Evolutionary conservation across 2,329 filamentous ascomycete species (phyloP).

Genomic region (Ophiocordyceps camponoti-leonardi): DNA sequence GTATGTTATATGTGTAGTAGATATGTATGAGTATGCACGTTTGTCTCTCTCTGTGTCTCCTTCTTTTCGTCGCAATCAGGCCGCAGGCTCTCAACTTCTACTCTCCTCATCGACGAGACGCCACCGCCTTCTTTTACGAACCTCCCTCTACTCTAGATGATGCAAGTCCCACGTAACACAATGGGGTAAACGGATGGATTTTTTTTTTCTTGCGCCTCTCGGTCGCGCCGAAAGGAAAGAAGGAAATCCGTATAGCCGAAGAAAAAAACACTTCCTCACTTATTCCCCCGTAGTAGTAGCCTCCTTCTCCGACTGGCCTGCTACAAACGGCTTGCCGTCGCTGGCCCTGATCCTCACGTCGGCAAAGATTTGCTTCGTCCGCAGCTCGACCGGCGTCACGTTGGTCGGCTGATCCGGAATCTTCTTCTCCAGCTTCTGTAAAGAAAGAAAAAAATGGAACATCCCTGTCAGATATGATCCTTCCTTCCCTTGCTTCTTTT

Average conservation of each 20-base stretch:
- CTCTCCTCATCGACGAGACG: too few species aligned
- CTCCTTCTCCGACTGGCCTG: constrained; percentile 14
- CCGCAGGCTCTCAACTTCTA: too few species aligned
- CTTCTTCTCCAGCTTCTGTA: constrained; percentile 65
- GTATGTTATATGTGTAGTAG: too few species aligned
- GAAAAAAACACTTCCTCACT: neutral
- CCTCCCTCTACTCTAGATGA: too few species aligned
- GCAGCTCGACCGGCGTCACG: constrained; percentile 57
- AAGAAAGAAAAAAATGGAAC: too few species aligned
- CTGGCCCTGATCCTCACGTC: constrained; percentile 28
- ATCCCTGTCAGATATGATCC: neutral
- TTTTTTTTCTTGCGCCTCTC: neutral
- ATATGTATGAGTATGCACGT: too few species aligned
- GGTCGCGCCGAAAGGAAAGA: neutral
- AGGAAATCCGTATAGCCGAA: neutral
- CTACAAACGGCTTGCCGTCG: constrained; percentile 24
- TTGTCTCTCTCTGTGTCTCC: too few species aligned
- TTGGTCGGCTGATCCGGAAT: constrained; percentile 58
- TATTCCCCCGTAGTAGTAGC: neutral
- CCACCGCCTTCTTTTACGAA: too few species aligned
- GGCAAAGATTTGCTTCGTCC: constrained; percentile 45
- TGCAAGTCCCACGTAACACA: too few species aligned
- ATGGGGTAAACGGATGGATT: too few species aligned
- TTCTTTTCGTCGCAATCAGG: too few species aligned
- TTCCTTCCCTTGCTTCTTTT: neutral